phyloP scores from a whole-genome alignment of 1,139 yeast genomes.

The Casaregolazyma lundiana region DNA sequence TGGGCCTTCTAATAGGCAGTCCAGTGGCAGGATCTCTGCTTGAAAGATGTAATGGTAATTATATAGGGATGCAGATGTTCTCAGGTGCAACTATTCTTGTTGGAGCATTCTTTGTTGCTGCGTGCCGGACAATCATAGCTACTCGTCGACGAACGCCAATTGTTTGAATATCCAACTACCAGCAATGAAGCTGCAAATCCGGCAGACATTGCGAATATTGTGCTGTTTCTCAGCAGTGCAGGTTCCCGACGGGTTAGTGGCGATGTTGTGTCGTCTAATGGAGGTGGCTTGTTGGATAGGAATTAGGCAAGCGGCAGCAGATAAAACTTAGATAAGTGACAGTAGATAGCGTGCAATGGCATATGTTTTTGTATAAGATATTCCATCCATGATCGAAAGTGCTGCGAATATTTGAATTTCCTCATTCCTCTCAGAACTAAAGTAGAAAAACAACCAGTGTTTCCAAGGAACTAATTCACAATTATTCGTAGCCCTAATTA shows the following conservation, averaged over 20 bases:
- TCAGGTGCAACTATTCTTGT: constrained; percentile 17
- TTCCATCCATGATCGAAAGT: too few relatives aligned
- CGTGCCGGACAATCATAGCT: constrained; percentile 23
- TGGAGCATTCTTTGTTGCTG: constrained; percentile 53
- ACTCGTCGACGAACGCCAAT: too few relatives aligned
- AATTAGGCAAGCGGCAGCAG: too few relatives aligned
- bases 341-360: too few relatives aligned
- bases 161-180: constrained; percentile 33
- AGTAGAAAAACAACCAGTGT: too few relatives aligned
- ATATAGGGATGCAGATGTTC: constrained; percentile 20
- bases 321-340: too few relatives aligned
- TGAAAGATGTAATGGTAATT: constrained; percentile 20
- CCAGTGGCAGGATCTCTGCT: constrained; percentile 52
- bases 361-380: too few relatives aligned
- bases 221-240: constrained; percentile 25
- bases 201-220: constrained; percentile 28
- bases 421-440: too few relatives aligned
- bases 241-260: constrained; percentile 27
- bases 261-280: constrained; percentile 22
- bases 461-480: too few relatives aligned
- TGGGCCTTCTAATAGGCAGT: constrained; percentile 50
- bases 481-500: too few relatives aligned
- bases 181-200: constrained; percentile 25
- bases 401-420: too few relatives aligned
- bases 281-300: too few relatives aligned